Evolutionary conservation across 345 rosid species (phyloP).

Genomic region (Physaria fendleri): DNA sequence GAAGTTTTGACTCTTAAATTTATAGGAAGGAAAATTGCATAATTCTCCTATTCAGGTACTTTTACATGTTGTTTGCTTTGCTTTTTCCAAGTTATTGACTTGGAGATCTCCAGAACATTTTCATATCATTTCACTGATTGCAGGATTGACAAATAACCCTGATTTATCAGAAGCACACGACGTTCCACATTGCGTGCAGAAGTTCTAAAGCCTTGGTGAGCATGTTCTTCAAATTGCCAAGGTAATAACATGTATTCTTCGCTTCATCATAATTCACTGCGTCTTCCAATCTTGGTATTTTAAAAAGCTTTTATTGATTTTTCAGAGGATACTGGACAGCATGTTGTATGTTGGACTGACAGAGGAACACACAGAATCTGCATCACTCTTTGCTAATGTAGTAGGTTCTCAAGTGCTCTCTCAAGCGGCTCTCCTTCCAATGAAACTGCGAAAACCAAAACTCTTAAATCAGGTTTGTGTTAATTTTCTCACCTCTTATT

Average conservation of each 20-base stretch:
- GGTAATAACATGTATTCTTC: too few species aligned
- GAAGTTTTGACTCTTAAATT: too few species aligned
- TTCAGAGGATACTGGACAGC: too few species aligned
- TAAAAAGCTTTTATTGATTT: too few species aligned
- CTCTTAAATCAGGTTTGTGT: conserved; percentile 16
- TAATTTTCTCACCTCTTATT: too few species aligned
- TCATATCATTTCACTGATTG: conserved; percentile 55
- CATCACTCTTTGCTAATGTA: conserved; percentile 84
- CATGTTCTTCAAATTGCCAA: too few species aligned
- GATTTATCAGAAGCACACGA: conserved; percentile 61
- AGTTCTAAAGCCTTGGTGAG: too few species aligned
- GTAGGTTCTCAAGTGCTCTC: conserved; percentile 89
- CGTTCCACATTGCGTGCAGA: conserved; percentile 77
- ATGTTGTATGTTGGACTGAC: conserved; percentile 97
- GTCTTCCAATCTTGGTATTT: too few species aligned
- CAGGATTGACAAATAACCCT: conserved; percentile 94
- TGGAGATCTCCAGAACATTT: conserved; percentile 26
- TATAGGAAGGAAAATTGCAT: conserved; percentile 71
- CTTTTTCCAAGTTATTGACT: neutral
- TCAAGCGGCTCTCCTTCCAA: conserved; percentile 41
- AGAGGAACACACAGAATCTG: conserved; percentile 88
- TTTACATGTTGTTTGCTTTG: conserved; percentile 7
- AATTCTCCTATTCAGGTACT: conserved; percentile 74
- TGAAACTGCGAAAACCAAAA: conserved; percentile 26
- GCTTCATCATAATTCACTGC: too few species aligned